Evolutionary conservation across 169 alveolate species (phyloP).

Genomic region (Eimeria sp.): DNA sequence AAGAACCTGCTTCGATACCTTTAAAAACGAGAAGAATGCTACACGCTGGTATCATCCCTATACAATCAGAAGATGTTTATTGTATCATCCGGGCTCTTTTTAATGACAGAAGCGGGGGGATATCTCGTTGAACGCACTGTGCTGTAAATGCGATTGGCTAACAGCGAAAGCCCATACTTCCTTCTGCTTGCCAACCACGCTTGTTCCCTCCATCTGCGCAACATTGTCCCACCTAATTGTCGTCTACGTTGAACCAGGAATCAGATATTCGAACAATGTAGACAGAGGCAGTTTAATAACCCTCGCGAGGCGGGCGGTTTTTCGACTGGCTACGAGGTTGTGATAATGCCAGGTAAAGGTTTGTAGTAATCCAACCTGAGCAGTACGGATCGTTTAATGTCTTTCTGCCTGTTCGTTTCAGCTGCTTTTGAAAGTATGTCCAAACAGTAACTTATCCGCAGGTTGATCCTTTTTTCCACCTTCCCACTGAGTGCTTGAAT

Average conservation of each 20-base stretch:
- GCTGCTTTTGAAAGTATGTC: conserved; percentile 45
- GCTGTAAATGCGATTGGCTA: conserved; percentile 18
- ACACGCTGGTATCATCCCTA: background rate
- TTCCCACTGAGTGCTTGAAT: conserved; percentile 37
- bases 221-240: background rate
- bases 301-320: background rate
- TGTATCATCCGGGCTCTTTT: background rate
- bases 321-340: background rate
- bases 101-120: background rate
- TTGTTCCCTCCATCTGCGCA: conserved; percentile 57
- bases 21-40: background rate
- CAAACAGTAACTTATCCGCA: conserved; percentile 56
- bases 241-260: background rate
- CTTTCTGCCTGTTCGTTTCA: background rate
- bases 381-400: conserved; percentile 43
- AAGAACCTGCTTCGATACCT: background rate
- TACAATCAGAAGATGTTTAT: background rate
- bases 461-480: conserved; percentile 20
- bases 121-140: background rate
- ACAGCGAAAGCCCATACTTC: conserved; percentile 6
- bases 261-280: background rate
- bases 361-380: conserved; percentile 32
- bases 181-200: conserved; percentile 60
- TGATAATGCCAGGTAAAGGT: background rate
- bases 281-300: background rate